These are phyloP conservation scores for Ceratobasidium sp. DNA, from an alignment of 1,284 basidiomycete species.

Conservation along the genomic window DNA sequence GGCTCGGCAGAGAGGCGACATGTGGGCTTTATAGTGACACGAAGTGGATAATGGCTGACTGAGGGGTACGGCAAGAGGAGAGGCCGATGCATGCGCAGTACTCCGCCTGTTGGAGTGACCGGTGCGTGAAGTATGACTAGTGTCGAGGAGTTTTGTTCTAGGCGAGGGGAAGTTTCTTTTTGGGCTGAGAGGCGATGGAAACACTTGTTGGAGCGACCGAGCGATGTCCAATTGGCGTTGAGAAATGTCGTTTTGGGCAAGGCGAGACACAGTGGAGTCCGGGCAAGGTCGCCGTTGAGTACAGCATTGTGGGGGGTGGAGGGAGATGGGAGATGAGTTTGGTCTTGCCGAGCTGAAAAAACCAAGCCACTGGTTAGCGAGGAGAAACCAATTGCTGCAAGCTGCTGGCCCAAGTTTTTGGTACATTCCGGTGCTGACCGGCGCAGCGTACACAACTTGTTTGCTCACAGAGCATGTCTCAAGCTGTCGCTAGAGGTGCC, in stretches of 20 bases:
- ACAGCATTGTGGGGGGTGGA: slow-evolving; percentile 6
- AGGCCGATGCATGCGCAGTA: neutral
- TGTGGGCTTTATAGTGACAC: no score
- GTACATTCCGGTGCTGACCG: no score
- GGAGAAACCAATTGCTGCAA: neutral
- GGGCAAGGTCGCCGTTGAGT: neutral
- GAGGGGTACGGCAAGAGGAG: neutral
- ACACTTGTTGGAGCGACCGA: no score
- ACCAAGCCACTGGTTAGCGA: neutral
- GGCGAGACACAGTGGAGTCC: neutral
- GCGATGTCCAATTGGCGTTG: no score
- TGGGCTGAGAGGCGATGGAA: no score
- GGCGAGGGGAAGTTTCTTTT: no score
- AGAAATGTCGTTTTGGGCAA: neutral
- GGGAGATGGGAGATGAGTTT: neutral
- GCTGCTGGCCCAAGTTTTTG: no score
- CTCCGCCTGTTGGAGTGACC: neutral
- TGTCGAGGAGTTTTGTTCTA: no score
- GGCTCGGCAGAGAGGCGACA: neutral
- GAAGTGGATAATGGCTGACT: neutral
- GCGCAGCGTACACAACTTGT: no score
- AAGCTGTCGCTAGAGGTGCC: no score
- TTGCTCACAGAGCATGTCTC: no score
- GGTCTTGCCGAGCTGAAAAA: neutral
- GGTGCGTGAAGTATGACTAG: neutral